Evolutionary conservation across 2,329 filamentous ascomycete species (phyloP).

Genomic region (Colletotrichum sublineola): DNA sequence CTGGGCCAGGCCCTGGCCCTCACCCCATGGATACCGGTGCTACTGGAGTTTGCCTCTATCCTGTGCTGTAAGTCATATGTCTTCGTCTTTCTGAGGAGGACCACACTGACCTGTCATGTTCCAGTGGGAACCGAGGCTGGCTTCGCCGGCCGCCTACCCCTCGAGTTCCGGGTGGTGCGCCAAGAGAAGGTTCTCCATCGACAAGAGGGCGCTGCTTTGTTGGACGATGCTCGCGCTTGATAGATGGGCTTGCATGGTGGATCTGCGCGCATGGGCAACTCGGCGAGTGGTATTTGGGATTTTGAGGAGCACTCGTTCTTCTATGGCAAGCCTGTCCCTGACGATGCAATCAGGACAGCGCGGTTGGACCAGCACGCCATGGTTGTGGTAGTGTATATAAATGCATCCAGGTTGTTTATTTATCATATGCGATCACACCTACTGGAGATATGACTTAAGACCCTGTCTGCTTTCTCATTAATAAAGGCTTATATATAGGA

Average conservation of each 20-base stretch:
- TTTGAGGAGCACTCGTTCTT: background rate
- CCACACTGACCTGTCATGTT: background rate
- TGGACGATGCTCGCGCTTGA: background rate
- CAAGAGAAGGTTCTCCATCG: conserved; percentile 13
- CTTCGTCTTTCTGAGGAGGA: too few species aligned
- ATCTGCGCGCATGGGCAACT: background rate
- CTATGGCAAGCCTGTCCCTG: too few species aligned
- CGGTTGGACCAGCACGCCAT: too few species aligned
- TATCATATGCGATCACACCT: too few species aligned
- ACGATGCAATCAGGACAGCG: too few species aligned
- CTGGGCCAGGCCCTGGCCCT: conserved; percentile 32
- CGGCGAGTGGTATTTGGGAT: background rate
- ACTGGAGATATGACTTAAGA: too few species aligned
- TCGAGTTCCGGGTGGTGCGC: conserved; percentile 18
- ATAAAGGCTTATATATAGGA: too few species aligned
- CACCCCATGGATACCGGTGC: conserved; percentile 22
- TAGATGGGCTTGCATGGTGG: too few species aligned
- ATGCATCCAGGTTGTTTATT: too few species aligned
- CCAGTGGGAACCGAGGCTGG: conserved; percentile 17
- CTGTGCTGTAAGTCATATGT: conserved; percentile 21
- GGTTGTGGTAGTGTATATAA: too few species aligned
- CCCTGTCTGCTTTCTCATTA: too few species aligned
- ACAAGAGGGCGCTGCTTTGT: conserved; percentile 12
- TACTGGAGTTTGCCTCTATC: conserved; percentile 17
- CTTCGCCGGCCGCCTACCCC: conserved; percentile 21